A percentile compares a stretch with the other conserved stretches of the same genome.
These are phyloP conservation scores for Pholiota microspora DNA, from an alignment of 768 basidiomycete species.

Conservation along the genomic window DNA sequence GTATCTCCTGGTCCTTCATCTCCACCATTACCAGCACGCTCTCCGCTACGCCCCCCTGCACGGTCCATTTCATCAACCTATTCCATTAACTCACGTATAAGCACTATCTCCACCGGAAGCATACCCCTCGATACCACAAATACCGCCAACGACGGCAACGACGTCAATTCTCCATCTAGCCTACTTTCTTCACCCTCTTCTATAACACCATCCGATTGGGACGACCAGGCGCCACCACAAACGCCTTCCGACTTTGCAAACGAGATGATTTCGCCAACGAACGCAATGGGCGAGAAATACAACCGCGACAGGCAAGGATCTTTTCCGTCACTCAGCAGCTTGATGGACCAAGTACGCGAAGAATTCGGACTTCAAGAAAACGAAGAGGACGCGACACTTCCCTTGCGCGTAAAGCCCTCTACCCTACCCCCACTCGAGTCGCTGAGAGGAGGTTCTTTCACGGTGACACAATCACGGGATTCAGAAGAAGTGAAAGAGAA, in stretches of 20 bases:
- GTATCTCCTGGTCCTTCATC: slow-evolving; percentile 24
- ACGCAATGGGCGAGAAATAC: slow-evolving; percentile 11
- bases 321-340: slow-evolving; percentile 23
- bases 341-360: slow-evolving; percentile 23
- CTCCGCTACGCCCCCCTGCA: slow-evolving; percentile 33
- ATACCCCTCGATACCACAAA: slow-evolving; percentile 11
- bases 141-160: slow-evolving; percentile 11
- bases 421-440: neutral
- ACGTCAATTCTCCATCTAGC: neutral
- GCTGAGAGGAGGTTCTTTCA: slow-evolving; percentile 9
- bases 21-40: slow-evolving; percentile 33
- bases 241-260: slow-evolving; percentile 23
- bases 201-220: slow-evolving; percentile 11
- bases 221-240: slow-evolving; percentile 18
- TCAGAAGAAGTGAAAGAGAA: neutral
- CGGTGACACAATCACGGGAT: slow-evolving; percentile 7
- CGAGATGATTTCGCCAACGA: slow-evolving; percentile 1
- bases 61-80: slow-evolving; percentile 24
- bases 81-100: neutral
- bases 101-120: slow-evolving; percentile 7
- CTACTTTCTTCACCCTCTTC: neutral
- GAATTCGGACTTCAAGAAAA: slow-evolving; percentile 8
- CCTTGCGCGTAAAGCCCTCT: slow-evolving; percentile 7
- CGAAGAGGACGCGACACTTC: slow-evolving; percentile 5
- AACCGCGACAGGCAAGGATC: slow-evolving; percentile 22